Evolutionary conservation across 768 basidiomycete species (phyloP), one percentile per base, ranked within the genome.

Genomic region (Trametes cinnabarina): DNA sequence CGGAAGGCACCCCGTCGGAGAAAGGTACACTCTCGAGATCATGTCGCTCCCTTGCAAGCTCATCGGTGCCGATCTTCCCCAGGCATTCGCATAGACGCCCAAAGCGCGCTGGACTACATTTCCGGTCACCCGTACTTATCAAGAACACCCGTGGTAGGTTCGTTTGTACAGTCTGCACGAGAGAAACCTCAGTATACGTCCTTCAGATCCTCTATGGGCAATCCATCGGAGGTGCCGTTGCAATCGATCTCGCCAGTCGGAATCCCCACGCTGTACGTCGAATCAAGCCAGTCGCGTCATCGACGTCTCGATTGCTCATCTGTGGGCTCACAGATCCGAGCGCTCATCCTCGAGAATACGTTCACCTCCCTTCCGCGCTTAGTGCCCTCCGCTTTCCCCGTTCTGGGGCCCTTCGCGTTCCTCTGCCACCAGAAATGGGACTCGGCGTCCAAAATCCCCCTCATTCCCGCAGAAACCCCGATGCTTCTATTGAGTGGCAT

Each of bases 381-480:
- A 15, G 83, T 97, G n/a, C 94, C 92, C 0, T 76, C 84, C 59
- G 83, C 88, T 15, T 75, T 97, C 32, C 94, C 94, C 6, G 69
- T 82, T 30, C 79, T 94, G 28, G 77, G 82, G 0, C 88, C 86
- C 3, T 78, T 94, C 66, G 76, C 91, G 19, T 88, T 88, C 72
- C 81, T 94, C 12, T 88, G 92, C 63, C 86, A 93, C 66, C 85
- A 96, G 70, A 89, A 87, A 68, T 96, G 94, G 94, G 85, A 92
- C 66, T 91, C 90, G 1, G 80, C 81, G 0, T 78, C 80, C 3
- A 84, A 86, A 67, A 79, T 72, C n/a, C 70, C 68, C 4, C 67
- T 79, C 25, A 85, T 91, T 22, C 87, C 88, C 4, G 73, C 77
- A 25, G 77, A 74, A 3, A 87, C 79, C 3, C 92, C 92, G 0